Percentiles rank a stretch among this genome's conserved stretches.
Conservation (phyloP, 2,329 filamentous ascomycete genomes). For the Aaosphaeria arxii region DNA sequence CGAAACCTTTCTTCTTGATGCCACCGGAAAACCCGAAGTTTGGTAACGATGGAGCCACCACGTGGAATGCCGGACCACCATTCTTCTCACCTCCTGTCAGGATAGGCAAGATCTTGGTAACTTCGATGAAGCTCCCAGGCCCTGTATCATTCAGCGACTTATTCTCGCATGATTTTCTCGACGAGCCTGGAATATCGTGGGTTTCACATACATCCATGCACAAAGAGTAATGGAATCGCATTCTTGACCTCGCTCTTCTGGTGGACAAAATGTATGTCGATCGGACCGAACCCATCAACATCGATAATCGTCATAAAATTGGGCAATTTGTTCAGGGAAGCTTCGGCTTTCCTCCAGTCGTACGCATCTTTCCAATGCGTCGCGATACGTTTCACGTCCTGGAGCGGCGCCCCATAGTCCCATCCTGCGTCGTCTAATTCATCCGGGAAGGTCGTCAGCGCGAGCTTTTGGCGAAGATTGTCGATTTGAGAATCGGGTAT, state of each 20-base stretch:
- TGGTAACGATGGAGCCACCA: conserved; percentile 50
- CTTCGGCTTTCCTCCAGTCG: conserved; percentile 60
- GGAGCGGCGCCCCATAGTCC: conserved; percentile 58
- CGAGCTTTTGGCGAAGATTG: conserved; percentile 16
- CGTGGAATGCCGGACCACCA: conserved; percentile 42
- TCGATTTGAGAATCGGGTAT: conserved; percentile 13
- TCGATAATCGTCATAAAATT: conserved; percentile 56
- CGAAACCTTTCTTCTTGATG: conserved; percentile 52
- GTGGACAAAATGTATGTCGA: conserved; percentile 57
- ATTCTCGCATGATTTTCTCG: too few species aligned
- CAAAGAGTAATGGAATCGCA: conserved; percentile 62
- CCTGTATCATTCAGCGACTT: conserved; percentile 20
- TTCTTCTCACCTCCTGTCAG: conserved; percentile 33
- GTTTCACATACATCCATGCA: conserved; percentile 52
- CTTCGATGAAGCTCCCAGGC: conserved; percentile 66
- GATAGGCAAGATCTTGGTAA: conserved; percentile 34
- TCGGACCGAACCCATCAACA: conserved; percentile 36
- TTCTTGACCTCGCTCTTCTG: conserved; percentile 55
- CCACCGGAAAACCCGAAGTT: conserved; percentile 51
- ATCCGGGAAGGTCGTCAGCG: conserved; percentile 15
- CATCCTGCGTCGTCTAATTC: conserved; percentile 29
- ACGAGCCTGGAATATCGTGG: too few species aligned
- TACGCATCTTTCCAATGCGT: conserved; percentile 53
- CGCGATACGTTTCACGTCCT: conserved; percentile 55
- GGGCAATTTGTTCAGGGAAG: conserved; percentile 55